phyloP scores from a whole-genome alignment of 2,329 filamentous ascomycete genomes.

The Chrysosporium queenslandicum region DNA sequence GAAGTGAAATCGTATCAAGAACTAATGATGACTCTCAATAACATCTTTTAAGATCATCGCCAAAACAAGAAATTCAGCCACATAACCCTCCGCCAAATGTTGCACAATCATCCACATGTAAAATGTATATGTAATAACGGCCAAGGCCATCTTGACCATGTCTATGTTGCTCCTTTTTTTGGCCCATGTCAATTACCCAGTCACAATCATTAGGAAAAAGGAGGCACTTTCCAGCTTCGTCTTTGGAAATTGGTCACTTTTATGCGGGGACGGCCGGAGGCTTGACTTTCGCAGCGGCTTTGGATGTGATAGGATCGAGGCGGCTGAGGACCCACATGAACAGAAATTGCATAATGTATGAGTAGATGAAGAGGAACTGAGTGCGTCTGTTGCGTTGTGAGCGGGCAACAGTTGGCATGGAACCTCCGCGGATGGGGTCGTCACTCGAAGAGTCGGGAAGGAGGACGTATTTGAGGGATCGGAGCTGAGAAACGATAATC shows the following conservation, averaged over 20 bases:
- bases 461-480: constrained; percentile 90
- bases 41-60: constrained; percentile 4
- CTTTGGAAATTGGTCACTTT: background rate
- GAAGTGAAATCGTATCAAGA: too few species aligned
- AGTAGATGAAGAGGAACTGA: constrained; percentile 88
- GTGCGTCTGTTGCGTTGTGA: constrained; percentile 79
- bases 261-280: constrained; percentile 10
- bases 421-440: constrained; percentile 49
- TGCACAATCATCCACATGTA: background rate
- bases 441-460: constrained; percentile 69
- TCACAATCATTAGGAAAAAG: background rate
- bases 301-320: constrained; percentile 36
- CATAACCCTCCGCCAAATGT: background rate
- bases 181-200: background rate
- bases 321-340: constrained; percentile 80
- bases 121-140: constrained; percentile 4
- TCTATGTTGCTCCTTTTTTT: background rate
- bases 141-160: background rate
- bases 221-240: background rate
- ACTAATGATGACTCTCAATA: too few species aligned
- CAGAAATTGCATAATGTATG: constrained; percentile 82
- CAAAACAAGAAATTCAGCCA: constrained; percentile 1
- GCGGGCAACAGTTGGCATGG: constrained; percentile 62
- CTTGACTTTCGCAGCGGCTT: constrained; percentile 14
- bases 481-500: constrained; percentile 61